Evolutionary conservation across 495 filamentous ascomycete genomes (phyloP).

Genomic region (Schizothecium vesticola): DNA sequence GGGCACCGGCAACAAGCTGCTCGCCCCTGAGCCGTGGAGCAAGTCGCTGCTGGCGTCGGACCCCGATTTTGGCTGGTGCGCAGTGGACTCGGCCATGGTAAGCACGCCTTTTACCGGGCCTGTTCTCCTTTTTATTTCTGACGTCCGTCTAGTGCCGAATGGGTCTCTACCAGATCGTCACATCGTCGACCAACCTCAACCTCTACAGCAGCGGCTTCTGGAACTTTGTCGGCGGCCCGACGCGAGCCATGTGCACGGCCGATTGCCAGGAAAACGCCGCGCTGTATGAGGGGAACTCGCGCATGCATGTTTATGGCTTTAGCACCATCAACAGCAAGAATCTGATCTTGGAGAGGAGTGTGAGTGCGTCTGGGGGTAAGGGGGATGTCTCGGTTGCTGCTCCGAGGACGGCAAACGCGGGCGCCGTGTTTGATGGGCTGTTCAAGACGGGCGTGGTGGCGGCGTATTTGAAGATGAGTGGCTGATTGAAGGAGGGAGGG

Average conservation of each 20-base stretch:
- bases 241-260: slow-evolving; percentile 23
- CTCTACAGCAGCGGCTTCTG: slow-evolving; percentile 48
- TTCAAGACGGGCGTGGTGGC: slow-evolving; percentile 11
- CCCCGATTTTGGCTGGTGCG: slow-evolving; percentile 44
- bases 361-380: background rate
- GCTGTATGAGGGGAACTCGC: slow-evolving; percentile 33
- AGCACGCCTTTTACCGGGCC: background rate
- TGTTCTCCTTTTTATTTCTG: background rate
- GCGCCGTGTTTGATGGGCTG: slow-evolving; percentile 2
- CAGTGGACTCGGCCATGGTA: slow-evolving; percentile 30
- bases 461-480: slow-evolving; percentile 11
- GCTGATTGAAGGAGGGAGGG: background rate
- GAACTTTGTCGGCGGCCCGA: slow-evolving; percentile 45
- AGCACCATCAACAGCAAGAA: slow-evolving; percentile 40
- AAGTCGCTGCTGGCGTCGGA: slow-evolving; percentile 29
- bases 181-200: slow-evolving; percentile 36
- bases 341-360: slow-evolving; percentile 33
- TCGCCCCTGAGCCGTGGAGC: slow-evolving; percentile 44
- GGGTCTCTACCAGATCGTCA: slow-evolving; percentile 41
- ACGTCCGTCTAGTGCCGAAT: slow-evolving; percentile 35
- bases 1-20: slow-evolving; percentile 36
- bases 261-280: slow-evolving; percentile 44
- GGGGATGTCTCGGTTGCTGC: background rate
- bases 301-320: slow-evolving; percentile 43
- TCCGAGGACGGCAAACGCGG: slow-evolving; percentile 6